These are phyloP conservation scores for Lunularia cruciata DNA, from an alignment of 225 moss, liverwort and hornwort genomes.

Conservation along the genomic window DNA sequence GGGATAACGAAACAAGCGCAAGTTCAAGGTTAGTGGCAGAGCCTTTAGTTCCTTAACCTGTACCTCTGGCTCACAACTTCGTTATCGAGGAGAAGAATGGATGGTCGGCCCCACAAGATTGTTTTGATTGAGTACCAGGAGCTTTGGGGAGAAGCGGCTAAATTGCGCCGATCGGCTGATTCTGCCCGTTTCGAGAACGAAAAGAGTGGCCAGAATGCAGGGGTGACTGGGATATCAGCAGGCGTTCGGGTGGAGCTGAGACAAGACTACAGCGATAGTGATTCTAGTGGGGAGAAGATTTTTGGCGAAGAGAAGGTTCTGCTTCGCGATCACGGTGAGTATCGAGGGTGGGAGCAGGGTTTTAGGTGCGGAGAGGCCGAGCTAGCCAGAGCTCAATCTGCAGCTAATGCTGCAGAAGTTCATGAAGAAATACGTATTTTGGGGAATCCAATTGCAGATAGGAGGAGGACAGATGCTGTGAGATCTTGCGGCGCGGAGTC, in stretches of 20 bases:
- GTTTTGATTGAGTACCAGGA: neutral
- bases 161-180: neutral
- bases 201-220: neutral
- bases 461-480: conserved; percentile 57
- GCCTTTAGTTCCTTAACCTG: no score
- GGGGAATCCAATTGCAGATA: conserved; percentile 56
- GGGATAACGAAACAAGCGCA: no score
- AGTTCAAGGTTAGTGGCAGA: no score
- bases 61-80: no score
- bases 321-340: no score
- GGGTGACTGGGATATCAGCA: neutral
- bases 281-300: neutral
- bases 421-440: conserved; percentile 11
- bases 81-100: no score
- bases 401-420: neutral
- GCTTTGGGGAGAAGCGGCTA: neutral
- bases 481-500: neutral
- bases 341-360: neutral
- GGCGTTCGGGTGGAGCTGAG: no score
- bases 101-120: neutral
- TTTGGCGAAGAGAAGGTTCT: neutral
- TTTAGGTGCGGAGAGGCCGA: neutral
- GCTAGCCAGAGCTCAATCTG: neutral
- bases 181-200: neutral
- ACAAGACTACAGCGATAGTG: no score